phyloP scores from a whole-genome alignment of 139 green algal genomes.

The Zygnema circumcarinatum region DNA sequence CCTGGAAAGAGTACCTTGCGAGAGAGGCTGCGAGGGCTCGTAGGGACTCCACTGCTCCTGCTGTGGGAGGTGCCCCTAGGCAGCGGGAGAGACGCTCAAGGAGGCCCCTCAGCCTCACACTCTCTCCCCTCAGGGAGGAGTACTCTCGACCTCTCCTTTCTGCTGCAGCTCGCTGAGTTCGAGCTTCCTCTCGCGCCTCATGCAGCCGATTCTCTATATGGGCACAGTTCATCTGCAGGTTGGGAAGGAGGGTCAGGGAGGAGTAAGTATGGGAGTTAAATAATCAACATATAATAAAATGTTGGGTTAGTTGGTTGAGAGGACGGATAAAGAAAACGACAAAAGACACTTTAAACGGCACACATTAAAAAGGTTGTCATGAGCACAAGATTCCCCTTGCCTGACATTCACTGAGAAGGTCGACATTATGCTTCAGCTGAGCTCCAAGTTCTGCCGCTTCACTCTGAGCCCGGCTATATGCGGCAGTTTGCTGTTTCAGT shows the following conservation, averaged over 20 bases:
- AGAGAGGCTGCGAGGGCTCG: constrained; percentile 1
- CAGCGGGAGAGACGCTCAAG: constrained; percentile 19
- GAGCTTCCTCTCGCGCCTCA: constrained; percentile 49
- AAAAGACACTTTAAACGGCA: too few relatives aligned
- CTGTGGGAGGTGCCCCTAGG: neutral
- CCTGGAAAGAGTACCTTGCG: neutral
- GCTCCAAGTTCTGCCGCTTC: neutral
- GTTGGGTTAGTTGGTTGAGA: too few relatives aligned
- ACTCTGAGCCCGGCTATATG: neutral
- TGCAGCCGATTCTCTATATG: constrained; percentile 52
- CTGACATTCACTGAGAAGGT: constrained; percentile 51
- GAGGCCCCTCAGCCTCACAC: constrained; percentile 30
- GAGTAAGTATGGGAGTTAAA: neutral
- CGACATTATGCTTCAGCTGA: constrained; percentile 6
- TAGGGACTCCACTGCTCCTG: neutral
- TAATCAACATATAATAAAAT: too few relatives aligned
- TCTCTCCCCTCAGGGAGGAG: constrained; percentile 3
- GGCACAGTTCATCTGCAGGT: constrained; percentile 51
- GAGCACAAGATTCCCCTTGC: too few relatives aligned
- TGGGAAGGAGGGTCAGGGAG: neutral
- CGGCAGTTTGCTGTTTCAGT: neutral
- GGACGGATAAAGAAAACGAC: neutral
- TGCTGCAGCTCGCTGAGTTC: constrained; percentile 9
- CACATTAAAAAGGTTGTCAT: too few relatives aligned
- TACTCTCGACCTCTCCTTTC: constrained; percentile 23